Evolutionary conservation across 495 filamentous ascomycete species (phyloP).

Genomic region (Penicillium diatomitis): DNA sequence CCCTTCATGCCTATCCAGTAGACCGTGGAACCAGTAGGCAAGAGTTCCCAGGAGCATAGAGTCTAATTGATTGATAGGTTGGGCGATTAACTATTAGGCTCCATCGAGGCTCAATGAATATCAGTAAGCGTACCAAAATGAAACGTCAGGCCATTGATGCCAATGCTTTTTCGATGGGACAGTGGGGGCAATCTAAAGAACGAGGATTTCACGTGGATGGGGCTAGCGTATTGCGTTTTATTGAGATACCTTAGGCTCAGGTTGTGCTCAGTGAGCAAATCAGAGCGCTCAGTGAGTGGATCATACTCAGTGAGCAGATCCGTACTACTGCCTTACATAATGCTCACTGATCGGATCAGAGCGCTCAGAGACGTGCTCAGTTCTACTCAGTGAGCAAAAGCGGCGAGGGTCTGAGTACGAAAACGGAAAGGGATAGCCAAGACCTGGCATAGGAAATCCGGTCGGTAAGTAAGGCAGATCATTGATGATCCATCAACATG

Average conservation of each 20-base stretch:
- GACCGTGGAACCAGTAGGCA: not conserved
- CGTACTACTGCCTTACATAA: not conserved
- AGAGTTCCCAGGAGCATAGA: not conserved
- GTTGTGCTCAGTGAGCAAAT: conserved; percentile 1
- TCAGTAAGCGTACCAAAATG: not conserved
- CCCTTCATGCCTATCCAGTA: not conserved
- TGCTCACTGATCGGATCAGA: not conserved
- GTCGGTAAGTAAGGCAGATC: not conserved
- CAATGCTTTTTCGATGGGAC: not conserved
- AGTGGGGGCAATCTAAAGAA: not conserved
- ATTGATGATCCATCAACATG: too few species aligned
- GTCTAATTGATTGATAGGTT: not conserved
- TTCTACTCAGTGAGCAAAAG: not conserved
- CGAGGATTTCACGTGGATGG: not conserved
- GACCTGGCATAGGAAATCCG: not conserved
- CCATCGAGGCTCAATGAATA: not conserved
- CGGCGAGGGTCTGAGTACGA: not conserved
- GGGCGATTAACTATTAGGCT: not conserved
- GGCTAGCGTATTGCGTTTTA: not conserved
- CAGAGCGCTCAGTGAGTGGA: conserved; percentile 1
- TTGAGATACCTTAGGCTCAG: not conserved
- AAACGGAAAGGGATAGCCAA: not conserved
- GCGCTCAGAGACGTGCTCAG: not conserved
- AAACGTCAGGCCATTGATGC: not conserved
- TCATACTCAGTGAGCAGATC: not conserved